A percentile compares a stretch with the other conserved stretches of the same genome.
These are phyloP conservation scores for Gossypium aridum DNA, from an alignment of 441 rosid species.

Conservation along the genomic window DNA sequence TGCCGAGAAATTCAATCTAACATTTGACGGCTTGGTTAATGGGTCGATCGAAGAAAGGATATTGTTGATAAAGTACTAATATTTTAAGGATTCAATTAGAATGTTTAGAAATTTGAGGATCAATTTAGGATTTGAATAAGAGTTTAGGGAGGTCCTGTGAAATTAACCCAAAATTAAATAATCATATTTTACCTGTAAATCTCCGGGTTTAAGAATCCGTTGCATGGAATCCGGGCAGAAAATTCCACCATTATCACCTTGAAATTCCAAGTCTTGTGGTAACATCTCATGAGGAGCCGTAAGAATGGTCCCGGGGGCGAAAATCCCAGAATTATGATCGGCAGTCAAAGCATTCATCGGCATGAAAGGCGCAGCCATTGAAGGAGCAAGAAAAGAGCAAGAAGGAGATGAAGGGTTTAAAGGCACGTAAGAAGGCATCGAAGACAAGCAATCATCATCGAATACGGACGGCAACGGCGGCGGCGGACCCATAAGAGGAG, in stretches of 20 bases:
- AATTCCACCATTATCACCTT: slow-evolving; percentile 55
- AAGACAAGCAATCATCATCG: slow-evolving; percentile 73
- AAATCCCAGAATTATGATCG: slow-evolving; percentile 39
- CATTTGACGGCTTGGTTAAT: not conserved
- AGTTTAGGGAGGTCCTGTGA: not conserved
- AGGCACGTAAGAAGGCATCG: slow-evolving; percentile 57
- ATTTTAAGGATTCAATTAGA: not conserved
- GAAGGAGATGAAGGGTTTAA: slow-evolving; percentile 59
- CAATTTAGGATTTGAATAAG: not conserved
- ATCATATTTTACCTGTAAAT: slow-evolving; percentile 48
- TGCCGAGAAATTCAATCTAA: not conserved
- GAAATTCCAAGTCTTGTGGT: slow-evolving; percentile 47
- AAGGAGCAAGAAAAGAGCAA: slow-evolving; percentile 38
- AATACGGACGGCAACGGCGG: slow-evolving; percentile 41
- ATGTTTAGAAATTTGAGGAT: not conserved
- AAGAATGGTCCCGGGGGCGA: slow-evolving; percentile 27
- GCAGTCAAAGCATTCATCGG: slow-evolving; percentile 22
- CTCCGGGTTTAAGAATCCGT: slow-evolving; percentile 44
- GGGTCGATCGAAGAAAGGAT: too few species aligned
- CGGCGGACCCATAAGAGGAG: slow-evolving; percentile 18
- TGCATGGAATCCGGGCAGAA: slow-evolving; percentile 46
- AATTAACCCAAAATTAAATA: not conserved
- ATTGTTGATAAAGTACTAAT: not conserved
- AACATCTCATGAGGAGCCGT: slow-evolving; percentile 42
- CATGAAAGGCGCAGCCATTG: slow-evolving; percentile 33